Percentiles rank a stretch among this genome's conserved stretches.
These are phyloP conservation scores for Kodamaea alishanica DNA, from an alignment of 1,139 yeast genomes.

Conservation along the genomic window DNA sequence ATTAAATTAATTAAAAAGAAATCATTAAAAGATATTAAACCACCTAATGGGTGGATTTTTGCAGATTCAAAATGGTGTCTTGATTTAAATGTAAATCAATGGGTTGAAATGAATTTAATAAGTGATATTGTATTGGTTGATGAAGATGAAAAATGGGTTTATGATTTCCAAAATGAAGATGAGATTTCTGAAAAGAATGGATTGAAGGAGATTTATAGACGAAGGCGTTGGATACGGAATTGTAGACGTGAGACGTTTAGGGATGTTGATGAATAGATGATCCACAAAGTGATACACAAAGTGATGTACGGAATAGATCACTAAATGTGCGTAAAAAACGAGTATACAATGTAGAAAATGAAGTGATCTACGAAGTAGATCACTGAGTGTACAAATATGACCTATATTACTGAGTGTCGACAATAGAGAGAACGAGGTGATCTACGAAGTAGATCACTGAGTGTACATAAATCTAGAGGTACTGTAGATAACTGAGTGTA, in stretches of 20 bases:
- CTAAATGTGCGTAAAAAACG: no score
- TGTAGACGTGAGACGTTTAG: slow-evolving; percentile 22
- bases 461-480: no score
- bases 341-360: no score
- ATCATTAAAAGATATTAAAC: slow-evolving; percentile 36
- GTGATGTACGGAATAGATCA: no score
- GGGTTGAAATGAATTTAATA: slow-evolving; percentile 54
- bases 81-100: slow-evolving; percentile 54
- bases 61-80: slow-evolving; percentile 47
- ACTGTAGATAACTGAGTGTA: no score
- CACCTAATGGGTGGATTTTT: slow-evolving; percentile 61
- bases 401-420: no score
- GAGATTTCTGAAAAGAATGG: slow-evolving; percentile 4
- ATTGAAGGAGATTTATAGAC: slow-evolving; percentile 28
- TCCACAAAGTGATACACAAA: no score
- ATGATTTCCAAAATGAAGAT: slow-evolving; percentile 38
- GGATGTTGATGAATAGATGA: no score
- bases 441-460: no score
- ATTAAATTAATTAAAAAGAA: slow-evolving; percentile 16
- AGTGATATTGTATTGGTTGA: slow-evolving; percentile 56
- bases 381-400: no score
- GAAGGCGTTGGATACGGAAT: slow-evolving; percentile 53
- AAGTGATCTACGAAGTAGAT: no score
- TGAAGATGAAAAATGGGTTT: slow-evolving; percentile 75
- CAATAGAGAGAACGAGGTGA: no score